These are phyloP conservation scores for Monosporascus sp. DNA, from an alignment of 2,329 filamentous ascomycete genomes.

Conservation along the genomic window DNA sequence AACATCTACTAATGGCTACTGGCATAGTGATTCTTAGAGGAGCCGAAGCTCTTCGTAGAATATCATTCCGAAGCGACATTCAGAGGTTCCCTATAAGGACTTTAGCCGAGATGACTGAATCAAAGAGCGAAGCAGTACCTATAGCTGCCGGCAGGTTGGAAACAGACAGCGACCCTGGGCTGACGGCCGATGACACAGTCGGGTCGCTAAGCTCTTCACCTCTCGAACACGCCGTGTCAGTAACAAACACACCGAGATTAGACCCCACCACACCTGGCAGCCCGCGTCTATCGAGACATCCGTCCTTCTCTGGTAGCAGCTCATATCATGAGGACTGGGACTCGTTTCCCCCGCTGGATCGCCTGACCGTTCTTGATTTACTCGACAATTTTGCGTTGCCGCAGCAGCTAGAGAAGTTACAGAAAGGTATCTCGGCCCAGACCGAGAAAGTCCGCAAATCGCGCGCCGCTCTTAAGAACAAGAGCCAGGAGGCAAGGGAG, in stretches of 20 bases:
- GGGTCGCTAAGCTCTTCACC: constrained; percentile 39
- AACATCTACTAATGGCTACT: constrained; percentile 28
- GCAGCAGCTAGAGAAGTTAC: constrained; percentile 85
- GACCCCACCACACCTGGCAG: constrained; percentile 42
- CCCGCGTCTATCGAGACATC: constrained; percentile 64
- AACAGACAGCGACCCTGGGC: constrained; percentile 38
- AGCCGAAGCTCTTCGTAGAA: constrained; percentile 34
- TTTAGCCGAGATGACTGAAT: constrained; percentile 39
- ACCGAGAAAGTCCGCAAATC: constrained; percentile 81
- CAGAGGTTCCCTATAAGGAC: constrained; percentile 29
- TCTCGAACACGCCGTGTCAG: constrained; percentile 37
- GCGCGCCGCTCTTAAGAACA: constrained; percentile 71
- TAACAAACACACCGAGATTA: constrained; percentile 42
- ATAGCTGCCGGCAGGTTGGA: constrained; percentile 34
- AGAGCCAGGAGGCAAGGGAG: constrained; percentile 73
- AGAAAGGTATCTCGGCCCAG: constrained; percentile 75
- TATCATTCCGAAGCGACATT: constrained; percentile 35
- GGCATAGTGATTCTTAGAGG: constrained; percentile 36
- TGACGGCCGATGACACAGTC: constrained; percentile 38
- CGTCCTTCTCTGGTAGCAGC: constrained; percentile 78
- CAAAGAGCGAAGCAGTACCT: constrained; percentile 24
- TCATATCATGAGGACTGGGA: constrained; percentile 89
- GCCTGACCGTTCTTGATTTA: constrained; percentile 85
- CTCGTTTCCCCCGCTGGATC: constrained; percentile 79
- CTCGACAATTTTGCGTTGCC: constrained; percentile 90